Evolutionary conservation across 1,284 basidiomycete species (phyloP).

Genomic region (Cerrena zonata): DNA sequence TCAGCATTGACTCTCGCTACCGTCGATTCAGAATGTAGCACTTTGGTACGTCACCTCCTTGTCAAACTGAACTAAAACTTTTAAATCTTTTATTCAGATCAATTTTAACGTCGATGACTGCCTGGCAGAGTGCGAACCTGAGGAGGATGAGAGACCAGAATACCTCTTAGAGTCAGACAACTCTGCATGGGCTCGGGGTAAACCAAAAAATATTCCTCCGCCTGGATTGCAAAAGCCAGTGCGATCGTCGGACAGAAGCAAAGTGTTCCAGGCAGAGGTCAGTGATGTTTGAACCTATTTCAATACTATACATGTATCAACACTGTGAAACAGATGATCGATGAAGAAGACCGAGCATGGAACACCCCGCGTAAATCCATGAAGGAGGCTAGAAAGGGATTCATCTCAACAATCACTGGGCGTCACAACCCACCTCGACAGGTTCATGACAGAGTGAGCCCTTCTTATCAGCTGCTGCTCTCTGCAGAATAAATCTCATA

Average conservation of each 20-base stretch:
- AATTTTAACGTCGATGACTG: background rate
- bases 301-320: too few species aligned
- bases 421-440: too few species aligned
- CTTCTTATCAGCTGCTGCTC: too few species aligned
- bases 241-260: too few species aligned
- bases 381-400: too few species aligned
- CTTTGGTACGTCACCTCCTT: conserved; percentile 20
- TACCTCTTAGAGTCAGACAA: background rate
- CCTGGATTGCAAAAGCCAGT: too few species aligned
- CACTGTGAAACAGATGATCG: conserved; percentile 32
- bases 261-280: too few species aligned
- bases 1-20: conserved; percentile 16
- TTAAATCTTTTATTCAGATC: background rate
- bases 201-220: background rate
- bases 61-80: background rate
- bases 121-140: background rate
- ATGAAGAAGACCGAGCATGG: conserved; percentile 32
- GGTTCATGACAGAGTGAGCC: too few species aligned
- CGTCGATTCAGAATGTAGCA: conserved; percentile 28
- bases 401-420: too few species aligned
- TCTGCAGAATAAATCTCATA: too few species aligned
- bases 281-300: too few species aligned
- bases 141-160: background rate
- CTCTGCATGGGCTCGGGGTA: background rate
- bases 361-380: conserved; percentile 4